Base-by-base conservation (phyloP, 176 grass and related monocot species). In the Triticum turgidum region DNA sequence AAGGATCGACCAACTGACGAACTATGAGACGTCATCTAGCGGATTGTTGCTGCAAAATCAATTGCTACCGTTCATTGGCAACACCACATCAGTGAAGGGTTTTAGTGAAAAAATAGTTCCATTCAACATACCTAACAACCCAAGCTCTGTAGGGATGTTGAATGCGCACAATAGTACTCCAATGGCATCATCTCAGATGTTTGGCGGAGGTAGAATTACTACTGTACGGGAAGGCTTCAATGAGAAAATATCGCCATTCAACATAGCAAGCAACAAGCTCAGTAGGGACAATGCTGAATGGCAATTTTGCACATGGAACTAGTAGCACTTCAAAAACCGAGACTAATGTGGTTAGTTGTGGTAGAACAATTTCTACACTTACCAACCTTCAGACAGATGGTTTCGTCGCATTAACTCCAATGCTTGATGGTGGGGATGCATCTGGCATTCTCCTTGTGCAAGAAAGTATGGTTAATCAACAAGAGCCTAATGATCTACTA, bases 101-200 rank as follows among this genome's bases (percentile, higher is more conserved):
- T 49, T 85, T 8, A 18, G 3, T n/a, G 20, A 80, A 2, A 42
- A 90, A 11, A 33, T 62, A 29, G 49, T 17, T 2, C 29, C 56
- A 17, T 76, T 78, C 69, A 49, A 74, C 22, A 81, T 86, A 13
- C 61, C 29, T 81, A 68, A 61, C 41, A 61, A 51, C 22, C 54
- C 6, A 49, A 66, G 58, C 5, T 33, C 80, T 77, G 11, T 25
- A 52, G 74, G 65, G 9, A 81, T 34, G 47, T 15, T 15, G 47
- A 51, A 51, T 51, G 47, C 4, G 1, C 13, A 51, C 13, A 51
- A 15, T 14, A 14, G 13, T 51, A 15, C 13, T 51, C 47, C 47
- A 51, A 51, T 15, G 4, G 4, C 22, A 73, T 54, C 61, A 4
- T 54, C 41, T 15, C 71, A 27, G 6, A 70, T 70, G 39, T 18